Evolutionary conservation across 495 filamentous ascomycete genomes (phyloP).

Genomic region (Saxophila tyrrhenica): DNA sequence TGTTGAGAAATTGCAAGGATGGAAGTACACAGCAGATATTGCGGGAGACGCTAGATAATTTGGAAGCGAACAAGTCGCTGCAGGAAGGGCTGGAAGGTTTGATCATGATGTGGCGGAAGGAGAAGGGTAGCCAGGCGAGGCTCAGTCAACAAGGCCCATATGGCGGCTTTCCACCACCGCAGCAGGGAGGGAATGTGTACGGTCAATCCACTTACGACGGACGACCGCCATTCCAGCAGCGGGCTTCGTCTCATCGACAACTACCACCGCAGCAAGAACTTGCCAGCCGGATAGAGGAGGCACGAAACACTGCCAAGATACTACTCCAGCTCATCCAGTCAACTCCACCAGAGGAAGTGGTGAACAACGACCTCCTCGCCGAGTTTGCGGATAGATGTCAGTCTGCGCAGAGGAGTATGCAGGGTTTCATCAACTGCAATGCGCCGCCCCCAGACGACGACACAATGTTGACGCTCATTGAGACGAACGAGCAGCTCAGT

Average conservation of each 20-base stretch:
- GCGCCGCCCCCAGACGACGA: constrained; percentile 79
- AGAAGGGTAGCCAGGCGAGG: constrained; percentile 42
- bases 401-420: constrained; percentile 63
- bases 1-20: constrained; percentile 62
- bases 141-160: constrained; percentile 1
- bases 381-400: constrained; percentile 88
- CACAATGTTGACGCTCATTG: constrained; percentile 83
- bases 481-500: constrained; percentile 82
- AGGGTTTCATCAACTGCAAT: constrained; percentile 68
- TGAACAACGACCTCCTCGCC: constrained; percentile 71
- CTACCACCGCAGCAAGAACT: constrained; percentile 75
- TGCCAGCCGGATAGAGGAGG: constrained; percentile 74
- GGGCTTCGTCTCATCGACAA: constrained; percentile 17
- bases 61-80: constrained; percentile 54
- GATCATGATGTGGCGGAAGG: constrained; percentile 78
- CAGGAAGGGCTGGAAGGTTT: constrained; percentile 61
- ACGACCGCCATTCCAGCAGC: constrained; percentile 1
- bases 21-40: constrained; percentile 70
- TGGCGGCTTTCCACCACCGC: neutral
- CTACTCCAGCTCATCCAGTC: constrained; percentile 79
- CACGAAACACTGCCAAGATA: constrained; percentile 76
- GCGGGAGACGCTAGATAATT: constrained; percentile 67
- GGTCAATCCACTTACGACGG: neutral
- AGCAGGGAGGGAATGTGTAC: neutral
- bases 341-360: constrained; percentile 64